Evolutionary conservation across 106 monocot species (phyloP), one percentile per base, ranked within the genome.

Genomic region (Amphibolis antarctica): DNA sequence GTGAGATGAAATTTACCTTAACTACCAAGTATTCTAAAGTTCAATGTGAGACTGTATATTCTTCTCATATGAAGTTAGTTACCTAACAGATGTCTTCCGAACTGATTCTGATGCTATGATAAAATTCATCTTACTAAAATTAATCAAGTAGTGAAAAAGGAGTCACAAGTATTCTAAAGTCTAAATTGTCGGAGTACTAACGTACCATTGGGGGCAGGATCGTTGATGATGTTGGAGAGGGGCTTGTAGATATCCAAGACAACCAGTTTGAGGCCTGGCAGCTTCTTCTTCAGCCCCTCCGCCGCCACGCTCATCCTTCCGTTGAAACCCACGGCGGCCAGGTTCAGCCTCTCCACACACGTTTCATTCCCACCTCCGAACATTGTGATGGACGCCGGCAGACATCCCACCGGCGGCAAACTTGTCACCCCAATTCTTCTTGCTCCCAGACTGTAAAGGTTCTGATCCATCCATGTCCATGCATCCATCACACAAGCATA

Each of bases 341-440:
- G 71, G 74, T 93, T 93, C 28, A 93, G 80, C 28, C 88, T 72
- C 17, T 60, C 61, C 1, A 88, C 82, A 46, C 92, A 93, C n/a
- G n/a, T n/a, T 24, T 43, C 22, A 42, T 69, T 79, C 47, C 58
- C 60, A 15, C 82, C 88, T 3, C 84, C 92, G 36, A 82, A 88
- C 31, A 93, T 71, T 0, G 92, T 93, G 59, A 93, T 78, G 45
- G 85, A 60, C 18, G 92, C 92, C 1, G 92, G 92, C 21, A 93
- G 60, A 66, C 92, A 93, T 18, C 88, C 92, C 10, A 85, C 20
- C 2, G 92, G 88, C 10, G 92, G 88, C 64, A 93, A 75, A 5
- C 85, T 82, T 19, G 88, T 88, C 29, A 81, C 85, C 19, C 88
- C 92, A 9, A 93, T 93, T 67, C 72, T 85, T 27, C 92, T 73